These are phyloP conservation scores for Penicillium egyptiacum DNA, from an alignment of 495 filamentous ascomycete genomes.

Conservation along the genomic window DNA sequence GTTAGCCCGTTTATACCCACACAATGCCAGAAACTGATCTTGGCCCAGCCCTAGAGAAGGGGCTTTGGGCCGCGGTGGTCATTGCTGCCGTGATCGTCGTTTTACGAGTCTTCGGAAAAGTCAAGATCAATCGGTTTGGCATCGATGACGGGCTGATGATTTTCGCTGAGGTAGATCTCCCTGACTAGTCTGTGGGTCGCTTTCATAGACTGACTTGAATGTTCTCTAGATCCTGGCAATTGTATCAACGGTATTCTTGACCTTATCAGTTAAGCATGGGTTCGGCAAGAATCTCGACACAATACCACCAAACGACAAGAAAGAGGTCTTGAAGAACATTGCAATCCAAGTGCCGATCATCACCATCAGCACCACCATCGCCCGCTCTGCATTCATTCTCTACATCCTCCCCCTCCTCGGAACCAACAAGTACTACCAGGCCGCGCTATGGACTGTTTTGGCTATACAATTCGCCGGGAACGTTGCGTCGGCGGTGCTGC, in stretches of 20 bases:
- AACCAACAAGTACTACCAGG: conserved; percentile 27
- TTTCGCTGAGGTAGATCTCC: conserved; percentile 28
- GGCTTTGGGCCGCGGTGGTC: conserved; percentile 36
- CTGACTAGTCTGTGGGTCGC: background rate
- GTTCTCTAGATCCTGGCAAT: conserved; percentile 28
- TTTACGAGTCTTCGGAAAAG: conserved; percentile 36
- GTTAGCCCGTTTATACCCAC: background rate
- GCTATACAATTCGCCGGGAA: conserved; percentile 33
- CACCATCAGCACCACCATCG: conserved; percentile 37
- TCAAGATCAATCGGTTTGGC: conserved; percentile 36
- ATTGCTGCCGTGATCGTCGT: conserved; percentile 38
- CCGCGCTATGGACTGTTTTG: conserved; percentile 29
- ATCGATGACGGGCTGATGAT: conserved; percentile 43
- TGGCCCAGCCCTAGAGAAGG: conserved; percentile 28
- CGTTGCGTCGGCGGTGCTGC: conserved; percentile 31
- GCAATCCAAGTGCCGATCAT: conserved; percentile 35
- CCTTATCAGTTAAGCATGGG: conserved; percentile 29
- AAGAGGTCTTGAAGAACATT: conserved; percentile 32
- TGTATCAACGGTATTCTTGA: conserved; percentile 29
- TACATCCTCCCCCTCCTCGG: conserved; percentile 37
- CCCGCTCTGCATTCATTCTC: conserved; percentile 35
- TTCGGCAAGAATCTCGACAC: conserved; percentile 29
- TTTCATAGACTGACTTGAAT: background rate
- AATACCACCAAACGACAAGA: conserved; percentile 11
- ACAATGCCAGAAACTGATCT: conserved; percentile 11